A percentile compares a stretch with the other conserved stretches of the same genome.
Evolutionary conservation across 164 flowering plant genomes (phyloP).

Genomic region (Umbilicus rupestris): DNA sequence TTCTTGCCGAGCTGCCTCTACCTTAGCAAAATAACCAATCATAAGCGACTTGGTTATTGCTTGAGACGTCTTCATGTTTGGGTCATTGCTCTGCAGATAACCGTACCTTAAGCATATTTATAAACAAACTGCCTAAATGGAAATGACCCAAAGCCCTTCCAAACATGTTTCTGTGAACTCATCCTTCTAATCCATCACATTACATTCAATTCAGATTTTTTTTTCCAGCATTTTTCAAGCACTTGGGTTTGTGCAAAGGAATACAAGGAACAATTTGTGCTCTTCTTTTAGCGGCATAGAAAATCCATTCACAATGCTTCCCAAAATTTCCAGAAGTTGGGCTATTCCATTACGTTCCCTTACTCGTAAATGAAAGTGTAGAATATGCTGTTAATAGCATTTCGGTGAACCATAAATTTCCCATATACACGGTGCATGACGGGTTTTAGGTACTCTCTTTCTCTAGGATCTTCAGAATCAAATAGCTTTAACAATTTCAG

Average conservation of each 20-base stretch:
- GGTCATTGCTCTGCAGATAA: constrained; percentile 57
- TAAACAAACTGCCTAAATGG: neutral
- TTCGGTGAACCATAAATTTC: constrained; percentile 82
- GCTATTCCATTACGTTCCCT: constrained; percentile 82
- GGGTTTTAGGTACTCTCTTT: constrained; percentile 77
- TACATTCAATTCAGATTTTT: no score
- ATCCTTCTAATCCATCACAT: no score
- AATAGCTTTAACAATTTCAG: constrained; percentile 62
- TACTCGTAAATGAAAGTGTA: constrained; percentile 59
- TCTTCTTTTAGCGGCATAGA: constrained; percentile 85
- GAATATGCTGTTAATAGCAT: constrained; percentile 72
- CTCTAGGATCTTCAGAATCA: constrained; percentile 84
- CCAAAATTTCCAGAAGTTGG: constrained; percentile 69
- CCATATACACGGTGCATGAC: constrained; percentile 86
- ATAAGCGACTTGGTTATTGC: constrained; percentile 65
- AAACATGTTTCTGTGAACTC: no score
- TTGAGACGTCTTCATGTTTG: constrained; percentile 74
- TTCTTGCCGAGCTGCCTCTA: constrained; percentile 17
- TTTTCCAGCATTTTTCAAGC: no score
- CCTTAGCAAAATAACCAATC: constrained; percentile 83
- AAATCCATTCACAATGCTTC: constrained; percentile 81
- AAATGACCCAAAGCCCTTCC: no score
- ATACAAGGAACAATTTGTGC: constrained; percentile 72
- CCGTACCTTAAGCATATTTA: neutral
- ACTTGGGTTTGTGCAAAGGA: constrained; percentile 85